phyloP scores from a whole-genome alignment of 2,329 filamentous ascomycete species.

The Ramularia collo-cygni region DNA sequence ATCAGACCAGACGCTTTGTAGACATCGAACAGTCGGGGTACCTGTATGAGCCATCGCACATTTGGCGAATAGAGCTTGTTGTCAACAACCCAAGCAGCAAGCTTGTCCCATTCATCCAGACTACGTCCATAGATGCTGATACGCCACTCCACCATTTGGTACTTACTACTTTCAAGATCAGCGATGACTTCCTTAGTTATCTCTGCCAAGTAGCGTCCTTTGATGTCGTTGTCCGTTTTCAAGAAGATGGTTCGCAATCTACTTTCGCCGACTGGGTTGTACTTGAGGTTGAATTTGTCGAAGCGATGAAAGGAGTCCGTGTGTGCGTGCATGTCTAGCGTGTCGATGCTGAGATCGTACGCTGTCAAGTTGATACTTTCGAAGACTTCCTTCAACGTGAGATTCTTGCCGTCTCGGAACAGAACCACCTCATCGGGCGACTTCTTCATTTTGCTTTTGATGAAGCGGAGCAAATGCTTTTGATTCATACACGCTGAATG shows the following conservation, averaged over 20 bases:
- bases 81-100: constrained; percentile 94
- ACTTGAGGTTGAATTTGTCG: constrained; percentile 99
- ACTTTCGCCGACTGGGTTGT: constrained; percentile 95
- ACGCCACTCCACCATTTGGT: constrained; percentile 99
- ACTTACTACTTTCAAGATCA: constrained; percentile 96
- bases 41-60: constrained; percentile 92
- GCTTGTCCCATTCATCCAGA: constrained; percentile 93
- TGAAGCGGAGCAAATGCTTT: constrained; percentile 94
- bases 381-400: constrained; percentile 90
- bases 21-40: constrained; percentile 89
- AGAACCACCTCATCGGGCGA: constrained; percentile 89
- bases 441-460: constrained; percentile 99
- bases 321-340: constrained; percentile 97
- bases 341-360: constrained; percentile 97
- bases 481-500: constrained; percentile 99
- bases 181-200: constrained; percentile 97
- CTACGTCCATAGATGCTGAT: constrained; percentile 94
- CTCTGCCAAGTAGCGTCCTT: constrained; percentile 90
- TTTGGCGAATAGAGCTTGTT: constrained; percentile 98
- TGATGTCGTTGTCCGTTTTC: constrained; percentile 97
- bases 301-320: constrained; percentile 98
- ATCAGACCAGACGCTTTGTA: constrained; percentile 86
- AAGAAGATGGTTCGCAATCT: constrained; percentile 94
- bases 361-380: constrained; percentile 95
- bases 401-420: constrained; percentile 81